Conservation (phyloP, 768 basidiomycete genomes). For the Tulasnella sp. region DNA sequence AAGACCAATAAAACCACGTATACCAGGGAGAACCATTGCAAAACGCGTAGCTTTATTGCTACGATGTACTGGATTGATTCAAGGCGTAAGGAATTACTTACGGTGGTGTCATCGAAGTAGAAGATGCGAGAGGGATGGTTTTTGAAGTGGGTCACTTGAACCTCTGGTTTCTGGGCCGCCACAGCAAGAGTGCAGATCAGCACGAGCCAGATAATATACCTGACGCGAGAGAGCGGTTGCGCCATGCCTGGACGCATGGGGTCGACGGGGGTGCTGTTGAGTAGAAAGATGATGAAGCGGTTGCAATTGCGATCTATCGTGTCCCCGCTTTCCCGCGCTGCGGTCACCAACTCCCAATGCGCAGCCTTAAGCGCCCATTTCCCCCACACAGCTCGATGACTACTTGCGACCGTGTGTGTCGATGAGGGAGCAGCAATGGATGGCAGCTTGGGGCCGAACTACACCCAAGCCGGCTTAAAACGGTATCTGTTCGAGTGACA, state of each 20-base stretch:
- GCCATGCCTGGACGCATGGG: neutral
- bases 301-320: slow-evolving; percentile 9
- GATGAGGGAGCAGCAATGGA: too few species aligned
- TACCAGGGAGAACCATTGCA: neutral
- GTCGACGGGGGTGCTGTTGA: neutral
- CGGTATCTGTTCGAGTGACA: too few species aligned
- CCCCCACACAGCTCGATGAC: too few species aligned
- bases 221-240: slow-evolving; percentile 1
- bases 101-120: slow-evolving; percentile 91
- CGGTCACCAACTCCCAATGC: neutral
- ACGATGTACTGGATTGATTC: neutral
- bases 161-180: slow-evolving; percentile 35
- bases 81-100: slow-evolving; percentile 41
- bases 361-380: neutral
- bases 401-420: too few species aligned
- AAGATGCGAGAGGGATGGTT: slow-evolving; percentile 73
- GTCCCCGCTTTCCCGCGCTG: slow-evolving; percentile 7
- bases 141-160: slow-evolving; percentile 47
- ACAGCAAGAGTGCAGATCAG: slow-evolving; percentile 20
- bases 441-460: too few species aligned
- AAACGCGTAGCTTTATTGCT: neutral
- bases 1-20: neutral
- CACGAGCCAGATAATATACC: neutral
- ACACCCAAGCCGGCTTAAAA: too few species aligned
- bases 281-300: neutral